A percentile compares a stretch with the other conserved stretches of the same genome.
Conservation (phyloP, 2,329 filamentous ascomycete genomes). For the Elsinoe batatas region DNA sequence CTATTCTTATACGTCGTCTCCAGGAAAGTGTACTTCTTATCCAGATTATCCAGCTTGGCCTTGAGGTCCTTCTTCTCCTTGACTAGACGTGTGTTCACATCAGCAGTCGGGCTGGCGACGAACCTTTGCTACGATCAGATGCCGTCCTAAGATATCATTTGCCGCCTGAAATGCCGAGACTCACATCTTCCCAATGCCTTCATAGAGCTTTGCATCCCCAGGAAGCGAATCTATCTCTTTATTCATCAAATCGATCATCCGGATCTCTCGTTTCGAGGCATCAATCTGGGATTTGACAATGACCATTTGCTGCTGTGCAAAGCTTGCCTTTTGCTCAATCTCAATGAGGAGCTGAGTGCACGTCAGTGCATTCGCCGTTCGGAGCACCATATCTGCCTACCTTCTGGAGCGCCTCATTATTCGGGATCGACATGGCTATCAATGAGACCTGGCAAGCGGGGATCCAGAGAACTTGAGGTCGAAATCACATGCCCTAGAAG, state of each 20-base stretch:
- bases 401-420: slow-evolving; percentile 90
- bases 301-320: slow-evolving; percentile 84
- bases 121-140: slow-evolving; percentile 54
- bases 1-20: slow-evolving; percentile 96
- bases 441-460: too few species aligned
- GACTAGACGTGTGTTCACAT: slow-evolving; percentile 66
- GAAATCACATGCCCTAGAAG: not conserved
- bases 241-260: slow-evolving; percentile 77
- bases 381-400: slow-evolving; percentile 38
- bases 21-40: slow-evolving; percentile 84
- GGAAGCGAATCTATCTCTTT: slow-evolving; percentile 73
- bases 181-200: slow-evolving; percentile 95
- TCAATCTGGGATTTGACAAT: slow-evolving; percentile 77
- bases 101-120: slow-evolving; percentile 61
- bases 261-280: slow-evolving; percentile 77
- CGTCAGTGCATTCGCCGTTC: slow-evolving; percentile 12
- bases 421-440: slow-evolving; percentile 63
- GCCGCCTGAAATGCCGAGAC: slow-evolving; percentile 25
- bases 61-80: slow-evolving; percentile 66
- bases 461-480: not conserved
- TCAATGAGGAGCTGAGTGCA: slow-evolving; percentile 68
- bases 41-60: slow-evolving; percentile 66
- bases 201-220: slow-evolving; percentile 70
- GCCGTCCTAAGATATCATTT: not conserved
- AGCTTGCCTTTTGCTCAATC: slow-evolving; percentile 81